These are phyloP conservation scores for Syzygium aromaticum DNA, from an alignment of 345 rosid genomes.

Conservation along the genomic window DNA sequence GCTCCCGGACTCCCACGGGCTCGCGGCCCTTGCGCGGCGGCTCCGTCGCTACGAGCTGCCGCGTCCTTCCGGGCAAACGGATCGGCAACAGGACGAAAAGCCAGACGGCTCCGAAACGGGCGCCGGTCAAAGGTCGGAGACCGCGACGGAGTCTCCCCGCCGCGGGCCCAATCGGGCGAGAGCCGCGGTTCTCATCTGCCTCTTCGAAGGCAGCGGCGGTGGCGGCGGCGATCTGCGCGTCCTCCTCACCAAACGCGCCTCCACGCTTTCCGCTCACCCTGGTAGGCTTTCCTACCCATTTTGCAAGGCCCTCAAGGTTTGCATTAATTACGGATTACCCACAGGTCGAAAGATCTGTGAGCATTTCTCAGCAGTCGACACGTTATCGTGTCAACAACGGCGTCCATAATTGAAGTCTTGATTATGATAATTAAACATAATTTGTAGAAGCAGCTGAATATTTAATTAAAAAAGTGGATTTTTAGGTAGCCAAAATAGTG, in stretches of 20 bases:
- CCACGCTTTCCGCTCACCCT: constrained; percentile 38
- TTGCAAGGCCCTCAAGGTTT: background rate
- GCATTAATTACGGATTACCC: background rate
- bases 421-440: too few species aligned
- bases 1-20: constrained; percentile 2
- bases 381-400: background rate
- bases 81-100: background rate
- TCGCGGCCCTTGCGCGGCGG: constrained; percentile 7
- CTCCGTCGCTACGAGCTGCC: constrained; percentile 15
- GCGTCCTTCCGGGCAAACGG: background rate
- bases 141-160: background rate
- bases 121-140: background rate
- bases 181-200: constrained; percentile 49
- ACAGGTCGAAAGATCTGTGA: background rate
- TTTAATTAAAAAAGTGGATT: background rate
- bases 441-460: background rate
- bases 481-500: background rate
- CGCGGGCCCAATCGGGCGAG: background rate
- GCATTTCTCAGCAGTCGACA: background rate
- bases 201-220: constrained; percentile 28
- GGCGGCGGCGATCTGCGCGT: constrained; percentile 30
- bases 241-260: constrained; percentile 48
- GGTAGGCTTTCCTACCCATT: constrained; percentile 7
- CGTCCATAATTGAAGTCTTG: background rate
- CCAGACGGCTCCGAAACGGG: background rate